phyloP scores from a whole-genome alignment of 78 protist species.

The Dictyostelium brefeldianum region DNA sequence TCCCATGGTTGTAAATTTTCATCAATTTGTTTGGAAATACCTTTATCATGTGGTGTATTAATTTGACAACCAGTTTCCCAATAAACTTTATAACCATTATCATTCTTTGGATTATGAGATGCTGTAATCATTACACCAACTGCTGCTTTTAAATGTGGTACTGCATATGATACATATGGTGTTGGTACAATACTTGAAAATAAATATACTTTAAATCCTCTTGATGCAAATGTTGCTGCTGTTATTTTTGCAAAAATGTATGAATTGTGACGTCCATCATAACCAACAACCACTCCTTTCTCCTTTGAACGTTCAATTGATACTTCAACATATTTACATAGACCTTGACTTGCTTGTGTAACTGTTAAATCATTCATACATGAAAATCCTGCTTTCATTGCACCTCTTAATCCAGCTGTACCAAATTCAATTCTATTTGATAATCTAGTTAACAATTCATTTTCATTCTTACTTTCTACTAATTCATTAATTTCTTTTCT shows the following conservation, averaged over 20 bases:
- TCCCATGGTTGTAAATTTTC: slow-evolving; percentile 83
- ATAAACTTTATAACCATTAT: slow-evolving; percentile 99
- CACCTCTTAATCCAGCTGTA: slow-evolving; percentile 95
- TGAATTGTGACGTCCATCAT: slow-evolving; percentile 95
- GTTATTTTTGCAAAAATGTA: slow-evolving; percentile 88
- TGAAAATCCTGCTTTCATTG: slow-evolving; percentile 95
- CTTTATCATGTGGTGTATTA: slow-evolving; percentile 86
- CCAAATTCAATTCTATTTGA: slow-evolving; percentile 85
- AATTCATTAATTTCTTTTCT: slow-evolving; percentile 47
- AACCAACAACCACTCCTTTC: slow-evolving; percentile 81
- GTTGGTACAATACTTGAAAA: slow-evolving; percentile 87
- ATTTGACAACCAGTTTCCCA: slow-evolving; percentile 96
- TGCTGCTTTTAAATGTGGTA: slow-evolving; percentile 40
- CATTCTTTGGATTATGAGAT: slow-evolving; percentile 97
- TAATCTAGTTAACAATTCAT: slow-evolving; percentile 52
- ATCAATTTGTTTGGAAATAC: slow-evolving; percentile 73
- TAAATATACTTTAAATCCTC: slow-evolving; percentile 84
- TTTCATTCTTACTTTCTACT: slow-evolving; percentile 24
- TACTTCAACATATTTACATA: slow-evolving; percentile 32
- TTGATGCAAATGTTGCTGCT: slow-evolving; percentile 86
- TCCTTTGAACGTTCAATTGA: slow-evolving; percentile 5
- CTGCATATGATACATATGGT: slow-evolving; percentile 94
- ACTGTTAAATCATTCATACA: slow-evolving; percentile 97
- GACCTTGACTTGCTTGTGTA: slow-evolving; percentile 93
- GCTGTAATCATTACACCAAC: slow-evolving; percentile 97